Conservation (phyloP, 148 eudicot species). For the Arctostaphylos glauca region DNA sequence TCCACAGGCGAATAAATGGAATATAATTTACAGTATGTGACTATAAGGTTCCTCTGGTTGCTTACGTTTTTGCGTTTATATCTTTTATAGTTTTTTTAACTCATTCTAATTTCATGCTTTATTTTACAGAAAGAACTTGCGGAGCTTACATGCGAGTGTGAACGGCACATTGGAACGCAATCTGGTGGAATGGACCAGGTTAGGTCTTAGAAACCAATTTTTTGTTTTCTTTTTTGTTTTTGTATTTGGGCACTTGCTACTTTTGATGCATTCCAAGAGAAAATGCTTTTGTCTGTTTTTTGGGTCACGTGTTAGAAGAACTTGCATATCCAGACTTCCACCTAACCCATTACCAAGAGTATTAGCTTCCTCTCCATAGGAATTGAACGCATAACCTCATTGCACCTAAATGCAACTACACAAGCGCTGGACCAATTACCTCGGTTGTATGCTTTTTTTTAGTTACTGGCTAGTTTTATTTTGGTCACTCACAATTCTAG, state of each 20-base stretch:
- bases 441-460: no score
- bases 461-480: neutral
- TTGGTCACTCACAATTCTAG: neutral
- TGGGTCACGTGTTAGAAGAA: no score
- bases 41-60: no score
- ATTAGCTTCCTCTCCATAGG: no score
- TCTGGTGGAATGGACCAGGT: constrained; percentile 99
- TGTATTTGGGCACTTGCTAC: neutral
- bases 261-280: neutral
- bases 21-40: neutral
- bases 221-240: no score
- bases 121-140: constrained; percentile 86
- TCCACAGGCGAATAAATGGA: neutral
- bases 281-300: neutral
- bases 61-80: no score
- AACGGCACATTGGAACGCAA: constrained; percentile 92
- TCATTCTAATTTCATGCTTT: constrained; percentile 6
- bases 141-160: constrained; percentile 92
- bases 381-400: no score
- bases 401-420: no score
- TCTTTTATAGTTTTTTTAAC: neutral
- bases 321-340: no score
- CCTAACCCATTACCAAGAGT: no score
- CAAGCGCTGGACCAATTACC: no score
- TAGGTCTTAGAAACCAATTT: neutral